Evolutionary conservation across 148 eudicot genomes (phyloP).

Genomic region (Arctostaphylos glauca): DNA sequence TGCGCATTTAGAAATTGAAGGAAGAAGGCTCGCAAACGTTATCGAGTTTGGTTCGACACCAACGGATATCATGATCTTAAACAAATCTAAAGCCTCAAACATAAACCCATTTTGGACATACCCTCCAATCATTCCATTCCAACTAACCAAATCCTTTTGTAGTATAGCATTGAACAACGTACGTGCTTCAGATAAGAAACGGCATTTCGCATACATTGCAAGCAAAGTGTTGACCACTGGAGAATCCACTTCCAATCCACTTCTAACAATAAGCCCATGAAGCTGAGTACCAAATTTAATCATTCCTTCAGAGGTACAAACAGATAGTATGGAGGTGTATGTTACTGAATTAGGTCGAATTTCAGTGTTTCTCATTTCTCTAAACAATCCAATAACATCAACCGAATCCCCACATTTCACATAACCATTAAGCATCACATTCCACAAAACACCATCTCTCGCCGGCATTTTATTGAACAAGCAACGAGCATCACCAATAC

Average conservation of each 20-base stretch:
- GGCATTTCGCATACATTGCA: conserved; percentile 32
- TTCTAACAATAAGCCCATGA: conserved; percentile 24
- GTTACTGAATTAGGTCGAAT: conserved; percentile 27
- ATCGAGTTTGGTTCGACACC: conserved; percentile 28
- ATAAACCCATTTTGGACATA: neutral
- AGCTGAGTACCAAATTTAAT: conserved; percentile 25
- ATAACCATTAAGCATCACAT: conserved; percentile 34
- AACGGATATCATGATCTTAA: conserved; percentile 23
- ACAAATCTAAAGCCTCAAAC: conserved; percentile 25
- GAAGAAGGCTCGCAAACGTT: conserved; percentile 31
- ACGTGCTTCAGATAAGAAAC: conserved; percentile 28
- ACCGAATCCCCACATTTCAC: conserved; percentile 19
- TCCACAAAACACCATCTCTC: conserved; percentile 16
- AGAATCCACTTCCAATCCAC: conserved; percentile 31
- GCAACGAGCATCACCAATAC: conserved; percentile 25
- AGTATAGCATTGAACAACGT: conserved; percentile 24
- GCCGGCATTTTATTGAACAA: neutral
- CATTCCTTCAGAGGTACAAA: conserved; percentile 24
- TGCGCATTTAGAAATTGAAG: conserved; percentile 20
- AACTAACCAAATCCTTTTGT: conserved; percentile 19
- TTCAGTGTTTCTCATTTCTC: conserved; percentile 26
- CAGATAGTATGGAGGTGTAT: conserved; percentile 26
- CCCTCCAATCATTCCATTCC: conserved; percentile 11
- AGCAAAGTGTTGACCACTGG: conserved; percentile 28
- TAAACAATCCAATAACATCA: conserved; percentile 29